Base-by-base conservation (phyloP, 495 filamentous ascomycete genomes). In the Talaromyces proteolyticus region DNA sequence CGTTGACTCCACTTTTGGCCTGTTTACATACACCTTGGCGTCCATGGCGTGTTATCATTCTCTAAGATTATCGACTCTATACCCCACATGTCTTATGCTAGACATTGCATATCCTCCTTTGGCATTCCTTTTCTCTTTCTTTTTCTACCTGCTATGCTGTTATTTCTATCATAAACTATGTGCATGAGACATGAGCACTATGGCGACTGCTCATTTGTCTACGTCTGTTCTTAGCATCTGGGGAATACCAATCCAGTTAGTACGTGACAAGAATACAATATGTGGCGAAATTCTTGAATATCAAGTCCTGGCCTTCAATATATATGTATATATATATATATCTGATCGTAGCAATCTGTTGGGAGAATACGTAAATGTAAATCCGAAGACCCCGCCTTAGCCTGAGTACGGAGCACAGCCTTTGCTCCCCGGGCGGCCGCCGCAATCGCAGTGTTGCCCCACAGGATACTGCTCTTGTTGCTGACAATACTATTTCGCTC, bases 81-180 rank as follows among this genome's bases (percentile, higher is more conserved):
- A 57, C 57, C 57, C 55, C 51, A 52, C 42, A 60, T 55, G 14
- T 50, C 37, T 16, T 11, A 34, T 37, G 36, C 37, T 43, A 56
- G 61, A 56, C 44, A 58, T 53, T 20, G 44, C 25, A 50, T 23
- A 45, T 48, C 50, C 36, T 57, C 2, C 49, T 36, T 47, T 52
- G 43, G 16, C 24, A 51, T 44, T 46, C 18, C 24, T 29, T 46
- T 29, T 52, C 22, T 42, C 36, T 10, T 45, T 45, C 20, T 43
- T 38, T 26, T 36, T n/a, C n/a, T n/a, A n/a, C n/a, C n/a, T n/a
- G n/a, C n/a, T n/a, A n/a, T n/a, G n/a, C n/a, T 10, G 36, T 19
- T 16, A 17, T 41, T 16, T 6, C 18, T 41, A 41, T 16, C 16
- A 41, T 41, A 41, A 10, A 34, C 29, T 34, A 4, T 34, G 8